Base-by-base conservation (phyloP, 2,329 filamentous ascomycete genomes). In the Colletotrichum paranaense region DNA sequence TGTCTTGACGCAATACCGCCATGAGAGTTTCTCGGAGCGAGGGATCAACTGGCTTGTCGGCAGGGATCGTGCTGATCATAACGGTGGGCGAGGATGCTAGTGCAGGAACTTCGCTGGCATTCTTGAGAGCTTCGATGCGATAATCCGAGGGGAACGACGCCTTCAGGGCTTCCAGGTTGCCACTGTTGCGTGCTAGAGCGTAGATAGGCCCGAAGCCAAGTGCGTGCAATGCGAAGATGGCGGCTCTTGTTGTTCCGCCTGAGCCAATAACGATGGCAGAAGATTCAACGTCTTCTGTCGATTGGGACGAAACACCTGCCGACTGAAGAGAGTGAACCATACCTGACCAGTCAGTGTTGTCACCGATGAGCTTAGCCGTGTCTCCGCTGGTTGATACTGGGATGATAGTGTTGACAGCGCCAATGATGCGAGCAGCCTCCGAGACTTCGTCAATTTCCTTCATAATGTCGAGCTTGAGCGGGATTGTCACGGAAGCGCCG, bases 261-360 rank as follows among this genome's bases (percentile, higher is more conserved):
- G 95, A 94, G 3, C 97, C 97, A 67, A 99, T 91, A 16, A 98
- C 94, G 76, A 98, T 90, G 30, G 90, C 96, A 68, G 92, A 89
- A 55, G 69, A 68, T 55, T 71, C 58, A 22, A 65, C 74, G 46
- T 73, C 66, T 67, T 79, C 80, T 78, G 76, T 79, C 77, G 78
- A 79, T 81, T 75, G 82, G 74, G 75, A 62, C 24, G 84, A 84
- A 52, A 93, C 86, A 8, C 94, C 94, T 2, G 91, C 92, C 55
- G 90, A 90, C 70, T 89, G 90, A 24, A 99, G 89, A 4, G 94
- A 92, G 77, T 93, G 90, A 2, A 93, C 91, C 91, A 99, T 99
- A 75, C 97, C 97, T 79, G 91, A 89, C 93, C 95, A 99, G 85
- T 99, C 97, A 14, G 97, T 99, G 83, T 99, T 99, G 81, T 95